Conservation (phyloP, 192 early-diverging fungal species). For the Neocallimastix lanati region DNA sequence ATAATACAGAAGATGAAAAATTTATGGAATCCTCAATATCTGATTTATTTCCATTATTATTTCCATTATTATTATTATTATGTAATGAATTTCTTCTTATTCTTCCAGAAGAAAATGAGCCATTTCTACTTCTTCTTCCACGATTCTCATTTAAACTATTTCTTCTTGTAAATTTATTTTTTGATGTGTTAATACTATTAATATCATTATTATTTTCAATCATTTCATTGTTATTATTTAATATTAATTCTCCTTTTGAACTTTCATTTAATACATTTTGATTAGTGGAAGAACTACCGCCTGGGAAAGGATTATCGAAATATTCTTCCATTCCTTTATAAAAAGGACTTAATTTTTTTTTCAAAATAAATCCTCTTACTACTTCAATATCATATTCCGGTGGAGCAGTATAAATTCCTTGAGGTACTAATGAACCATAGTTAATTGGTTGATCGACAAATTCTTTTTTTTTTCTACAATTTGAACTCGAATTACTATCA, state of each 20-base stretch:
- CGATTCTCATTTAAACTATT: not conserved
- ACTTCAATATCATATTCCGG: slow-evolving; percentile 62
- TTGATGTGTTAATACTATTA: not conserved
- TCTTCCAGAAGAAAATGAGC: not conserved
- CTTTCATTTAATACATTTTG: not conserved
- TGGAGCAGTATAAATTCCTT: slow-evolving; percentile 8
- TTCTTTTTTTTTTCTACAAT: not conserved
- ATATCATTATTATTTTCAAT: not conserved
- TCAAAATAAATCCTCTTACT: slow-evolving; percentile 53
- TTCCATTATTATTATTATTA: too few relatives aligned
- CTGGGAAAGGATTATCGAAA: slow-evolving; percentile 13
- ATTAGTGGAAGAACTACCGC: not conserved
- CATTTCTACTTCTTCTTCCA: not conserved
- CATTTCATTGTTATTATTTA: too few relatives aligned
- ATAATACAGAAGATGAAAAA: not conserved
- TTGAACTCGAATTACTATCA: not conserved
- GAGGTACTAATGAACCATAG: not conserved
- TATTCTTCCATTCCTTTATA: slow-evolving; percentile 61
- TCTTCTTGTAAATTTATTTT: not conserved
- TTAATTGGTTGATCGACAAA: not conserved
- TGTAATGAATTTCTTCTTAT: not conserved
- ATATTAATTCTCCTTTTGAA: too few relatives aligned
- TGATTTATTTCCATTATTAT: not conserved
- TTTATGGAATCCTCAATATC: not conserved
- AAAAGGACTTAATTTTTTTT: slow-evolving; percentile 64